Evolutionary conservation across 306 rosid species (phyloP).

Genomic region (Betula pendula): DNA sequence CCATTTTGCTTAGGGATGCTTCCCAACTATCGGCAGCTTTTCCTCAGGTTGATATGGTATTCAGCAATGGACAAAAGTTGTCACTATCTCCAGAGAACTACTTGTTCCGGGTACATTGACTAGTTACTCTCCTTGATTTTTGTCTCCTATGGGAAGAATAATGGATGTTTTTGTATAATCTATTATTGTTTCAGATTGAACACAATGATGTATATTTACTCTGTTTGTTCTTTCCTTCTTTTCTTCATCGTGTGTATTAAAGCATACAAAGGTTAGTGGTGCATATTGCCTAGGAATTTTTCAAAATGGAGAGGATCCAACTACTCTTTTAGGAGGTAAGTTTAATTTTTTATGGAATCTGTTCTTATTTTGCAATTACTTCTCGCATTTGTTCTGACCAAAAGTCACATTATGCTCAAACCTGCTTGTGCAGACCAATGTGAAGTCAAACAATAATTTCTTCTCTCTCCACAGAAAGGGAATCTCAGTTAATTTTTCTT

Average conservation of each 20-base stretch:
- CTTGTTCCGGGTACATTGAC: constrained; percentile 73
- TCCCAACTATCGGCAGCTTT: constrained; percentile 59
- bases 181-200: background rate
- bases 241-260: constrained; percentile 32
- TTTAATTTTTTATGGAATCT: constrained; percentile 1
- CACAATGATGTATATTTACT: background rate
- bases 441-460: background rate
- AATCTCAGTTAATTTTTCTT: constrained; percentile 1
- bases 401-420: constrained; percentile 12
- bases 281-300: constrained; percentile 95
- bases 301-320: constrained; percentile 77
- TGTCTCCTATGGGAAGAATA: background rate
- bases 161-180: background rate
- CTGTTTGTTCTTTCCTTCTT: constrained; percentile 14
- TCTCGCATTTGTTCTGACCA: background rate
- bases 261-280: constrained; percentile 90
- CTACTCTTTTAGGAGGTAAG: constrained; percentile 96
- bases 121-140: constrained; percentile 4
- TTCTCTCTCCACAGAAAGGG: background rate
- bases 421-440: background rate
- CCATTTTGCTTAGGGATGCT: constrained; percentile 52
- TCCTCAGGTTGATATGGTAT: constrained; percentile 91
- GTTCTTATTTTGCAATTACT: constrained; percentile 5
- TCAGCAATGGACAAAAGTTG: constrained; percentile 68
- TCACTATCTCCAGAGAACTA: constrained; percentile 90